A percentile compares a stretch with the other conserved stretches of the same genome.
These are phyloP conservation scores for Rhizopus microsporus DNA, from an alignment of 371 early-diverging fungal genomes.

Conservation along the genomic window DNA sequence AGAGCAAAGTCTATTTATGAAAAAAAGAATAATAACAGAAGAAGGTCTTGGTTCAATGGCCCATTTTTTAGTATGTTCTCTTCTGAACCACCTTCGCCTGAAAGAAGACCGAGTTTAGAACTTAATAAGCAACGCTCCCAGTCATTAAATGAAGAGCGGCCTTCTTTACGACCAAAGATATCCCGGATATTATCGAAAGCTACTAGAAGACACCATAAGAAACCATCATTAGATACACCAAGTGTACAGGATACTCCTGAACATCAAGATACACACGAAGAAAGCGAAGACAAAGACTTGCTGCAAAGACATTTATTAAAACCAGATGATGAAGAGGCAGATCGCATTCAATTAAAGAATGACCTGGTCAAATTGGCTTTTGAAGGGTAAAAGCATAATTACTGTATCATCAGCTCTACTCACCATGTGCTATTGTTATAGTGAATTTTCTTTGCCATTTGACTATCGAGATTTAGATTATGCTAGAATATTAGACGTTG, in stretches of 20 bases:
- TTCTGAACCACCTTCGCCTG: conserved; percentile 29
- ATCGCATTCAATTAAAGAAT: conserved; percentile 36
- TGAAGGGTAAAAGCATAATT: conserved; percentile 31
- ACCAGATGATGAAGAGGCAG: conserved; percentile 37
- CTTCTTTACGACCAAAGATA: conserved; percentile 10
- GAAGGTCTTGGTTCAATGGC: conserved; percentile 30
- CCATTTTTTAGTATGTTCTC: conserved; percentile 21
- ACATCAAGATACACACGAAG: conserved; percentile 1
- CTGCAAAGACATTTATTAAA: conserved; percentile 13
- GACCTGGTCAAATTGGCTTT: conserved; percentile 41
- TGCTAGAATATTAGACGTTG: conserved; percentile 29
- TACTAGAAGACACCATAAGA: conserved; percentile 4
- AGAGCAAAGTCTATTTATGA: conserved; percentile 12
- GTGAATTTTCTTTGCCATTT: conserved; percentile 33
- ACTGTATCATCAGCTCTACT: too few relatives aligned
- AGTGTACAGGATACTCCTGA: background rate
- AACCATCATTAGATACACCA: conserved; percentile 1
- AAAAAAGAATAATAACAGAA: conserved; percentile 9
- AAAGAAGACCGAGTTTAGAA: background rate
- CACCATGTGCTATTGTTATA: conserved; percentile 1
- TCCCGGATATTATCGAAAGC: conserved; percentile 24
- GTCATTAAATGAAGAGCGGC: conserved; percentile 15
- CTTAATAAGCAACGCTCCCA: conserved; percentile 15
- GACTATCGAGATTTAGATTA: conserved; percentile 20
- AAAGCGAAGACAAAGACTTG: background rate